phyloP scores from a whole-genome alignment of 257 asterid genomes.

The Solanum paucissectum region DNA sequence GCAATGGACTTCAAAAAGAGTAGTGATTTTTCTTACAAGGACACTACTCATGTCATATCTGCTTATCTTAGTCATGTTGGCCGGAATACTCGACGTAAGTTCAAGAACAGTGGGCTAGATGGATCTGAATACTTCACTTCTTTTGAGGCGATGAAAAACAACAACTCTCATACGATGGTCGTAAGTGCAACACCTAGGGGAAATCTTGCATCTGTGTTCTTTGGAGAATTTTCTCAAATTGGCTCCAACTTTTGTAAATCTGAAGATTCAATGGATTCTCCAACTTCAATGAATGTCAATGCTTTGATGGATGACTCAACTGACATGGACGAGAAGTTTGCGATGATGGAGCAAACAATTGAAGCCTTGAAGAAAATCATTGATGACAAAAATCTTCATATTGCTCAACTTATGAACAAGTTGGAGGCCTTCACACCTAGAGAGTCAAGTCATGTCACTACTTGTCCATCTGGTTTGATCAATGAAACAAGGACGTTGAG shows the following conservation, averaged over 20 bases:
- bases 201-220: not conserved
- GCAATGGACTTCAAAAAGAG: not conserved
- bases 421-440: not conserved
- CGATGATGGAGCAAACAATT: not conserved
- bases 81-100: not conserved
- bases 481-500: not conserved
- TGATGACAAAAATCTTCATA: not conserved
- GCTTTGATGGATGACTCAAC: not conserved
- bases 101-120: not conserved
- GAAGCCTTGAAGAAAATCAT: not conserved
- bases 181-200: not conserved
- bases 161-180: not conserved
- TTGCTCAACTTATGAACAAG: not conserved
- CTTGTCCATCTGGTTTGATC: not conserved
- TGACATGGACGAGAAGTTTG: not conserved
- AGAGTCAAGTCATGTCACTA: not conserved
- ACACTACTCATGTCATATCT: not conserved
- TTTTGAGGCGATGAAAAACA: not conserved
- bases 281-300: not conserved
- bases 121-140: not conserved
- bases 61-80: not conserved
- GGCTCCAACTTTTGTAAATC: not conserved
- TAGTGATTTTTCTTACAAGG: not conserved
- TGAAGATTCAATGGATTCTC: not conserved
- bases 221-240: not conserved